Percentiles rank a stretch among this genome's conserved stretches.
Evolutionary conservation across 805 yeast species (phyloP).

Genomic region (Torulaspora microellipsoides): DNA sequence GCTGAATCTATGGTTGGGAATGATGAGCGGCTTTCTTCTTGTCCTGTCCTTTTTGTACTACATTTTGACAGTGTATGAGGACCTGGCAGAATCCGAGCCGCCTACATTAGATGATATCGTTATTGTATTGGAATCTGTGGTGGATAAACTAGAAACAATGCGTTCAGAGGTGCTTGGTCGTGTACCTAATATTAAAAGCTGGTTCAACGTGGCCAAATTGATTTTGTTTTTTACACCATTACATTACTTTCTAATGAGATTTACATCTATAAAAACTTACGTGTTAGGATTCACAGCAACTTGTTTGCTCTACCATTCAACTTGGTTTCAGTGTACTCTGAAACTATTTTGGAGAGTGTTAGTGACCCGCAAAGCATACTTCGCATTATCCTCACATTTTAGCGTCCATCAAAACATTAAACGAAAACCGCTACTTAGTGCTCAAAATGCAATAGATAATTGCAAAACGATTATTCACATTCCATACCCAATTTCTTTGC

Average conservation of each 20-base stretch:
- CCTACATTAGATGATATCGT: slow-evolving; percentile 34
- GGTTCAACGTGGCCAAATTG: slow-evolving; percentile 3
- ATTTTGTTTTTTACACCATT: slow-evolving; percentile 18
- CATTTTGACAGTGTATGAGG: slow-evolving; percentile 18
- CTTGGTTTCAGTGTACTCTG: slow-evolving; percentile 28
- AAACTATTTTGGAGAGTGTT: slow-evolving; percentile 28
- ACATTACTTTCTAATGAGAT: slow-evolving; percentile 17
- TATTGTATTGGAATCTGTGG: slow-evolving; percentile 22
- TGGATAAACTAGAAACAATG: slow-evolving; percentile 23
- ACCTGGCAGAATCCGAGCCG: slow-evolving; percentile 23
- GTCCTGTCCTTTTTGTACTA: slow-evolving; percentile 19
- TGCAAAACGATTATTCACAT: background rate
- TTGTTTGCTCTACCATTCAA: slow-evolving; percentile 21
- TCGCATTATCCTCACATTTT: slow-evolving; percentile 1
- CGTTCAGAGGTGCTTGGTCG: slow-evolving; percentile 15
- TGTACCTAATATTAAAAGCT: background rate
- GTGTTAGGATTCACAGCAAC: slow-evolving; percentile 7
- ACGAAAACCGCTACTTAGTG: slow-evolving; percentile 1
- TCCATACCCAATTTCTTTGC: slow-evolving; percentile 16
- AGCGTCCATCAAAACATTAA: background rate
- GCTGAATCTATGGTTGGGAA: slow-evolving; percentile 21
- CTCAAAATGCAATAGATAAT: slow-evolving; percentile 2
- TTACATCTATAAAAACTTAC: slow-evolving; percentile 14
- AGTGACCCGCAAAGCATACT: slow-evolving; percentile 17
- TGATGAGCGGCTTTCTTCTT: slow-evolving; percentile 15